Evolutionary conservation across 495 filamentous ascomycete genomes (phyloP), one percentile per base, ranked within the genome.

Genomic region (Neurospora sp.): DNA sequence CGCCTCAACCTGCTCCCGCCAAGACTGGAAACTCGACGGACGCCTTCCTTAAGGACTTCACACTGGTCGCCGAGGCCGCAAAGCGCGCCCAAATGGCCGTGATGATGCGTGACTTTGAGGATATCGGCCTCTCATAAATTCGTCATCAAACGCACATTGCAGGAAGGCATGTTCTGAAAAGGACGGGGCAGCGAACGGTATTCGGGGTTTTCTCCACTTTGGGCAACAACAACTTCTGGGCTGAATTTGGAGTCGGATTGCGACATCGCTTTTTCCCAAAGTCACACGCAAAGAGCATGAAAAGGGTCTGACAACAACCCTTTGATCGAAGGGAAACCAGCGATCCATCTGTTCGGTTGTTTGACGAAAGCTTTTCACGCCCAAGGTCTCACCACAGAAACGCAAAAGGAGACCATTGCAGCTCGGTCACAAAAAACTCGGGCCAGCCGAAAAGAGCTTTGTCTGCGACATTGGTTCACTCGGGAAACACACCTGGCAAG

Each of bases 61-160:
- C 87, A 70, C 86, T 98, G 31, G 89, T 98, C 16, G 94, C 94
- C n/a, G 95, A 98, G 83, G 95, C 95, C 4, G 95, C 93, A 70
- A 97, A 97, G 79, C 88, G 95, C 59, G 95, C 95, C 9, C 93
- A 97, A 83, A 91, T 97, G 86, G 92, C 92, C 8, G 88, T 93
- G 73, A 79, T 98, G 74, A 91, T 94, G 88, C 85, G 95, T 72
- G 95, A 98, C 82, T 82, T 98, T 77, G 92, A 92, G 74, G 86
- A 89, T 66, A 82, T 91, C 72, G 87, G 85, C 35, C 78, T 92
- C 39, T 91, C 79, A 81, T 80, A 31, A 31, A 1, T 31, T 31
- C 31, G 31, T 31, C 31, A 31, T 31, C 31, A 31, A 31, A 31
- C 31, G 31, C 31, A 31, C 31, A 31, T 31, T 31, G 31, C 31